A percentile compares a stretch with the other conserved stretches of the same genome.
phyloP scores from a whole-genome alignment of 2,329 filamentous ascomycete species.

The Trichoderma afroharzianum region DNA sequence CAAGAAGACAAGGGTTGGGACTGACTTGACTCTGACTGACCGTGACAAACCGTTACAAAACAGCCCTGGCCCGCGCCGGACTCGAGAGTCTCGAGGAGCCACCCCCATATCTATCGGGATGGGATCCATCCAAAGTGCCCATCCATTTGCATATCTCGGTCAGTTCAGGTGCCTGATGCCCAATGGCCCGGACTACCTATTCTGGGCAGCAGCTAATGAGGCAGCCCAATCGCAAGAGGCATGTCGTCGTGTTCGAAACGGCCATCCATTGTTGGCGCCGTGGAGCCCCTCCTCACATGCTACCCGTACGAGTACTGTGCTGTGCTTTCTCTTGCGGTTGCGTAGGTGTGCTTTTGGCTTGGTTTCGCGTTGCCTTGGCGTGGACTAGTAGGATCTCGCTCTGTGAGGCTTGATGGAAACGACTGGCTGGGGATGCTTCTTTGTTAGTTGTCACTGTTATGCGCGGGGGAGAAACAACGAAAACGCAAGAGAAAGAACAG shows the following conservation, averaged over 20 bases:
- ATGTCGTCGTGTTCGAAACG: conserved; percentile 9
- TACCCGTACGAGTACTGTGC: neutral
- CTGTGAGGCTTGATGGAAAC: neutral
- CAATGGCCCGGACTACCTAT: conserved; percentile 15
- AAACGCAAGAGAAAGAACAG: neutral
- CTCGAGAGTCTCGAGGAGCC: neutral
- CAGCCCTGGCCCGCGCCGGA: neutral
- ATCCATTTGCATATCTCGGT: conserved; percentile 1
- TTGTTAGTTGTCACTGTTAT: neutral
- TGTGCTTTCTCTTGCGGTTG: neutral
- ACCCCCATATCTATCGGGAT: neutral
- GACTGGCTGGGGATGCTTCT: neutral
- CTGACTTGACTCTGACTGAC: neutral
- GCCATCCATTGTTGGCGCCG: neutral
- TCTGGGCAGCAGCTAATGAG: conserved; percentile 2
- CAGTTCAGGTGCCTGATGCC: conserved; percentile 19
- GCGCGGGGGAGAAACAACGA: neutral
- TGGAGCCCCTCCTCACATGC: neutral
- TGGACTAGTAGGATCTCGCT: neutral
- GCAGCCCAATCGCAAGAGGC: conserved; percentile 14
- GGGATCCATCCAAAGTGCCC: neutral
- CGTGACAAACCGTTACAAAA: conserved; percentile 6
- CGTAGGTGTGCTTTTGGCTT: neutral
- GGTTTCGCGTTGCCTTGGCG: neutral
- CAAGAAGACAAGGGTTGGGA: neutral